Evolutionary conservation across 108 stramenopile species (phyloP), one percentile per base, ranked within the genome.

Genomic region (Cyclostephanos invisitatus): DNA sequence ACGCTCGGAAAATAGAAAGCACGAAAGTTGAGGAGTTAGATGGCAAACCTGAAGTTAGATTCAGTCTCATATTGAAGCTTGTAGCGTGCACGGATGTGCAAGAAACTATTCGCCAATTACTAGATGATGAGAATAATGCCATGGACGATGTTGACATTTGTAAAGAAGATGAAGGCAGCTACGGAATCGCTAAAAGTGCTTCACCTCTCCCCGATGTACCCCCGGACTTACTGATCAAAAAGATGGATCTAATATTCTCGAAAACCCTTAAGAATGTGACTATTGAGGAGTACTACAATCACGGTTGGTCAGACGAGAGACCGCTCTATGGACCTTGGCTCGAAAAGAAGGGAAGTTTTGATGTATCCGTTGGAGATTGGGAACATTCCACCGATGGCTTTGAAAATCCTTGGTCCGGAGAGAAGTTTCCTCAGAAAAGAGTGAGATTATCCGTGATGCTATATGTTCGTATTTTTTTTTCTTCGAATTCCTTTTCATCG

Each of bases 311-410:
- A 38, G 83, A 75, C 7, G 54, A 81, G 9, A 74, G 75, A 53
- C 82, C 86, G 5, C 83, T 94, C 38, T 92, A 95, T 78, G 55
- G 71, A 25, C 80, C 83, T 46, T 95, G 87, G 88, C 75, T 92
- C 0, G 83, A 87, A 57, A 55, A 49, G 44, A 86, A 81, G 58
- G 87, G 81, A 37, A 87, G 81, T 28, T 81, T 85, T 59, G 88
- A 95, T 58, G 67, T 92, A 7, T 53, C 64, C 0, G 85, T 91
- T 28, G 83, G 68, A 15, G 67, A 88, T 44, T 95, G 94, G 91
- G 81, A 88, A 62, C 32, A 70, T 65, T 67, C 67, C 10, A 57
- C 70, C 12, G 74, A 83, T 12, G 79, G 73, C 36, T 89, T 87
- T 42, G 64, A 65, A 47, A 72, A 80, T 57, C 59, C 74, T 18